These are phyloP conservation scores for Cucumis sativus DNA, from an alignment of 306 rosid species.

Conservation along the genomic window DNA sequence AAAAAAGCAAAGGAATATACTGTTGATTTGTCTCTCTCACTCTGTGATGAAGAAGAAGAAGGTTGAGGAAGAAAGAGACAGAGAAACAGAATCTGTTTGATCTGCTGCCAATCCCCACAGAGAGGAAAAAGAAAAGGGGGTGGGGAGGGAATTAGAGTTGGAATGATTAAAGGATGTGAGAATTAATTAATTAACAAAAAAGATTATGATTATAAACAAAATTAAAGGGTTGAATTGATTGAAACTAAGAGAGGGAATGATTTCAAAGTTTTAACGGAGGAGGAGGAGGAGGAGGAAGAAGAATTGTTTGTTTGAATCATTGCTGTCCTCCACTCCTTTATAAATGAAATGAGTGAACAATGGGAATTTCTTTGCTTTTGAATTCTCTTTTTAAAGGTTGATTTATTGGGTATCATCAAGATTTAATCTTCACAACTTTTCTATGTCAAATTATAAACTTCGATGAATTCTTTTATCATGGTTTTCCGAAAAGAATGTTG, in stretches of 20 bases:
- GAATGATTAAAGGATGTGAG: not conserved
- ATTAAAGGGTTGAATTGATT: not conserved
- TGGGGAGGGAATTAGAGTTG: not conserved
- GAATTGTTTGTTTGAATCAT: constrained; percentile 1
- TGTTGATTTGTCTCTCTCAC: not conserved
- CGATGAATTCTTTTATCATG: not conserved
- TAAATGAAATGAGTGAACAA: not conserved
- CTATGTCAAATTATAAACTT: not conserved
- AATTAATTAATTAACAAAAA: not conserved
- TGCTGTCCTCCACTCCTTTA: constrained; percentile 12
- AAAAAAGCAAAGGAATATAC: not conserved
- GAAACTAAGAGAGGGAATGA: constrained; percentile 6
- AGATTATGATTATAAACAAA: not conserved
- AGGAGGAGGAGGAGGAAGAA: not conserved
- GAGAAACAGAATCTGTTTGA: constrained; percentile 7
- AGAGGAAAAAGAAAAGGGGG: not conserved
- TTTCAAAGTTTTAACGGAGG: not conserved
- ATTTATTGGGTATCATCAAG: not conserved
- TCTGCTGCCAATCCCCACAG: constrained; percentile 3
- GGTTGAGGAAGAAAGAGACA: constrained; percentile 1
- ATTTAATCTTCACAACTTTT: not conserved
- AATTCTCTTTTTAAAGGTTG: not conserved
- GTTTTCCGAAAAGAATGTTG: not conserved
- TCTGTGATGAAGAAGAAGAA: not conserved
- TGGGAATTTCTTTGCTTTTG: not conserved